Conservation (phyloP, 495 filamentous ascomycete genomes). For the Penicillium atrosanguineum region DNA sequence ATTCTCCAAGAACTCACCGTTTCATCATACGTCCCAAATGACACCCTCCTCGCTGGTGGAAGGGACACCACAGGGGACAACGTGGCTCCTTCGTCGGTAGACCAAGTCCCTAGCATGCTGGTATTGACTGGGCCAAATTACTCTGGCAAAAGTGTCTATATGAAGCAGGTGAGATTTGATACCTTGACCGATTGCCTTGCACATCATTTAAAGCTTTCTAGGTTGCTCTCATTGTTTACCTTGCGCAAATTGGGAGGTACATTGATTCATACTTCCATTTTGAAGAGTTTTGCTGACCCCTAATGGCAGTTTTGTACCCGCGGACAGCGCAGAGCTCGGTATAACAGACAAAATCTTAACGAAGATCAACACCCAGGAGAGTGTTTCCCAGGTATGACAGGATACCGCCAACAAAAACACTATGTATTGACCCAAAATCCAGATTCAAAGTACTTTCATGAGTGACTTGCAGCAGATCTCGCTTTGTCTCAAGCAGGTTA, state of each 20-base stretch:
- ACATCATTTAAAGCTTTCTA: conserved; percentile 8
- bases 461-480: conserved; percentile 89
- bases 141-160: conserved; percentile 93
- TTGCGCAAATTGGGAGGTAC: conserved; percentile 84
- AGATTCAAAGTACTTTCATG: conserved; percentile 89
- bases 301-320: conserved; percentile 70
- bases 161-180: conserved; percentile 65
- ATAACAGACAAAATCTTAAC: conserved; percentile 93
- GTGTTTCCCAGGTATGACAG: conserved; percentile 60
- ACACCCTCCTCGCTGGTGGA: conserved; percentile 70
- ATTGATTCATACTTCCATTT: background rate
- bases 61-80: background rate
- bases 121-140: conserved; percentile 92
- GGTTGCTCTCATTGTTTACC: conserved; percentile 85
- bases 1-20: conserved; percentile 87
- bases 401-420: too few relatives aligned
- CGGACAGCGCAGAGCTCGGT: conserved; percentile 73
- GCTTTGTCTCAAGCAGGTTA: conserved; percentile 73
- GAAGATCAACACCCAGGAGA: conserved; percentile 82
- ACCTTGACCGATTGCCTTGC: background rate
- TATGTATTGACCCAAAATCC: background rate
- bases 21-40: conserved; percentile 81
- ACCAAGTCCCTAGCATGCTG: conserved; percentile 63
- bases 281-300: conserved; percentile 2
- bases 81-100: background rate